Evolutionary conservation across 2,329 filamentous ascomycete genomes (phyloP).

Genomic region (Zymoseptoria crescenta): DNA sequence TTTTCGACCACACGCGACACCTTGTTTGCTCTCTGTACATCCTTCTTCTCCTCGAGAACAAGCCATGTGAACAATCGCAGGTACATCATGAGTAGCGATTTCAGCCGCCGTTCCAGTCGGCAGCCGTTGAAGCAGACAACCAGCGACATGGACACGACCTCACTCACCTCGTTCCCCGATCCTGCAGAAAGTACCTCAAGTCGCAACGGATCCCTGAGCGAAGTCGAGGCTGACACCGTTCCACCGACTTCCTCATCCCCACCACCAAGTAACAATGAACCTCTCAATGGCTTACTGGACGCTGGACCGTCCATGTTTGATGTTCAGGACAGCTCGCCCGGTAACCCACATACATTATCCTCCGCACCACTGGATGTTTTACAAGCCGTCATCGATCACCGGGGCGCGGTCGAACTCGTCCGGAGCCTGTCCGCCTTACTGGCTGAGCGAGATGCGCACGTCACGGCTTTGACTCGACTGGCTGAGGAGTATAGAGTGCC

Average conservation of each 20-base stretch:
- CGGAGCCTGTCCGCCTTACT: conserved; percentile 22
- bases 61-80: conserved; percentile 1
- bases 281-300: conserved; percentile 24
- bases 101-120: conserved; percentile 15
- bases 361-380: conserved; percentile 19
- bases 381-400: conserved; percentile 23
- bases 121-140: conserved; percentile 9
- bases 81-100: conserved; percentile 8
- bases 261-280: conserved; percentile 6
- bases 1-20: not conserved
- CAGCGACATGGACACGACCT: conserved; percentile 18
- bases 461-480: conserved; percentile 27
- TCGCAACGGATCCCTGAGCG: not conserved
- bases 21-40: not conserved
- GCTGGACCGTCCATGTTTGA: conserved; percentile 28
- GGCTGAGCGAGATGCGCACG: conserved; percentile 28
- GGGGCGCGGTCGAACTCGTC: conserved; percentile 25
- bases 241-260: not conserved
- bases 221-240: not conserved
- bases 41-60: not conserved
- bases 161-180: conserved; percentile 28
- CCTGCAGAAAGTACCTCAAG: conserved; percentile 15
- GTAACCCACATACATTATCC: conserved; percentile 23
- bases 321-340: conserved; percentile 12
- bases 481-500: conserved; percentile 29